A percentile compares a stretch with the other conserved stretches of the same genome.
Evolutionary conservation across 805 yeast genomes (phyloP).

Genomic region (Kodamaea neixiangensis): DNA sequence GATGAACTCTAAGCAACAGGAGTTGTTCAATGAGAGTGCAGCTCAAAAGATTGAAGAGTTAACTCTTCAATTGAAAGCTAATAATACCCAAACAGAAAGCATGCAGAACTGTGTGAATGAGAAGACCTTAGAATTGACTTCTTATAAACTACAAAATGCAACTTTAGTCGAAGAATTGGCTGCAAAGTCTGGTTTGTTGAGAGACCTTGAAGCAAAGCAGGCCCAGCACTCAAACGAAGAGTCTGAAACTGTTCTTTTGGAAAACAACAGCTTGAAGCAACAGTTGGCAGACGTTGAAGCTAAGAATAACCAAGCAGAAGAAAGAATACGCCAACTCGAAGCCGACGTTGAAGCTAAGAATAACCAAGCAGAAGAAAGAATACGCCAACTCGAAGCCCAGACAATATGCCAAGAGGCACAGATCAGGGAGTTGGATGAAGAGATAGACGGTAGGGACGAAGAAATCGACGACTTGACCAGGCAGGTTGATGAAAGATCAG

Average conservation of each 20-base stretch:
- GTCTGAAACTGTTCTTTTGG: background rate
- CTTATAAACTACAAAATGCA: background rate
- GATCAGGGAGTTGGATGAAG: constrained; percentile 4
- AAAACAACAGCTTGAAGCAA: background rate
- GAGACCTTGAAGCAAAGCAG: background rate
- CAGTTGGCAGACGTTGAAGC: background rate
- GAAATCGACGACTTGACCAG: constrained; percentile 3
- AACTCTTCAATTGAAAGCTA: too few relatives aligned
- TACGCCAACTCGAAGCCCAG: background rate
- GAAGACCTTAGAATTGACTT: background rate
- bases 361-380: background rate
- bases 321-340: background rate
- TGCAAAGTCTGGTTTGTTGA: background rate
- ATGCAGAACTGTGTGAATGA: background rate
- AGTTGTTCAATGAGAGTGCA: background rate
- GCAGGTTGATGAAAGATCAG: constrained; percentile 6
- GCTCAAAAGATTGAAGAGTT: background rate
- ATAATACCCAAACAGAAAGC: background rate
- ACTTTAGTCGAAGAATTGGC: background rate
- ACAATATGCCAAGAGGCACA: background rate
- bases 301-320: background rate
- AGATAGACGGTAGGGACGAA: constrained; percentile 5
- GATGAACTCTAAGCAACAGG: background rate
- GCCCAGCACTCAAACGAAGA: background rate
- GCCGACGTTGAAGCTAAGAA: background rate